Conservation (phyloP, 2,329 filamentous ascomycete species). For the Daldinia sp. region DNA sequence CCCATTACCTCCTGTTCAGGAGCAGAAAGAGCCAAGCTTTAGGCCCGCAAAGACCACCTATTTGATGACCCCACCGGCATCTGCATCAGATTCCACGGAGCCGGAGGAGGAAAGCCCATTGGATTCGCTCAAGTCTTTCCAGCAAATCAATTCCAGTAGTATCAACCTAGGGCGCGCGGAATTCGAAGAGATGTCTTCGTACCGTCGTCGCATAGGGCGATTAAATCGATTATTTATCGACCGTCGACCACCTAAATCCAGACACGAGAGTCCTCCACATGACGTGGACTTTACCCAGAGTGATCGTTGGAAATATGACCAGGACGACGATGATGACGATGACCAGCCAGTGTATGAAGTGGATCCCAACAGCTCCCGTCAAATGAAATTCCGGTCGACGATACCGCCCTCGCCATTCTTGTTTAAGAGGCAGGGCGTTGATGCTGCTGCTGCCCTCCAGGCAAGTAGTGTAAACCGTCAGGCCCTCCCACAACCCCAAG, state of each 20-base stretch:
- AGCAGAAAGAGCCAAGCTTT: conserved; percentile 71
- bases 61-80: conserved; percentile 70
- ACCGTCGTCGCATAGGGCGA: conserved; percentile 84
- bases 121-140: conserved; percentile 41
- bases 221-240: conserved; percentile 89
- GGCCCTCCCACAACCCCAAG: conserved; percentile 36
- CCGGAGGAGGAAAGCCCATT: conserved; percentile 53
- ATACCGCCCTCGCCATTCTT: conserved; percentile 60
- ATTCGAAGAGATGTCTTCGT: conserved; percentile 65
- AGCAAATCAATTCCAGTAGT: conserved; percentile 53
- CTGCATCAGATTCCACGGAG: conserved; percentile 62
- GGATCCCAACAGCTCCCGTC: conserved; percentile 72
- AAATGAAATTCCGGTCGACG: conserved; percentile 68
- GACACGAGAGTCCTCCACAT: conserved; percentile 40
- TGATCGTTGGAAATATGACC: conserved; percentile 87
- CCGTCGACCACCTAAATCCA: conserved; percentile 69
- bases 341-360: conserved; percentile 77
- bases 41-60: conserved; percentile 77
- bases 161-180: conserved; percentile 51
- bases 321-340: conserved; percentile 74
- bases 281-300: conserved; percentile 51
- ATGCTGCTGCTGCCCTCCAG: conserved; percentile 41
- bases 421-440: conserved; percentile 49
- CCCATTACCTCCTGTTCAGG: conserved; percentile 80
- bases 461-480: conserved; percentile 33